Conservation (phyloP, 1,139 yeast species). For the Chernovozyma sophiae-reginae region DNA sequence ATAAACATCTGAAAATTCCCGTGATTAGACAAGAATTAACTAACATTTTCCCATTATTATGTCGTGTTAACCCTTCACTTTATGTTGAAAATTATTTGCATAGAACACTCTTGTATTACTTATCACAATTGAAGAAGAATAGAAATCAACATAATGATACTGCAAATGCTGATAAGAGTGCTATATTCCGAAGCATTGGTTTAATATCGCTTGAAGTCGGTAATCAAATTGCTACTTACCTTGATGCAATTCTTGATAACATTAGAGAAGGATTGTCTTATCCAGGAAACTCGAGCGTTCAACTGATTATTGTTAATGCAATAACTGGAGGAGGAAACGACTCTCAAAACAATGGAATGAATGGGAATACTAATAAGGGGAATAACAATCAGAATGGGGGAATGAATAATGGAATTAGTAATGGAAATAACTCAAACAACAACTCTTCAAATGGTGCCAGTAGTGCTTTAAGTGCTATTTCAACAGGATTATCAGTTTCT, state of each 20-base stretch:
- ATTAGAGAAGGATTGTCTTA: slow-evolving; percentile 74
- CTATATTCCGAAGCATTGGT: slow-evolving; percentile 81
- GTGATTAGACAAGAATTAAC: slow-evolving; percentile 82
- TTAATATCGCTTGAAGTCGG: slow-evolving; percentile 80
- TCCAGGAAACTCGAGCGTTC: slow-evolving; percentile 36
- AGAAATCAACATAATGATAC: slow-evolving; percentile 41
- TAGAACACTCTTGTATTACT: slow-evolving; percentile 70
- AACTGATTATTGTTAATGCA: slow-evolving; percentile 42
- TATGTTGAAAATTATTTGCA: slow-evolving; percentile 83
- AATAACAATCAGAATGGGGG: slow-evolving; percentile 12
- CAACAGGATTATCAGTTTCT: slow-evolving; percentile 28
- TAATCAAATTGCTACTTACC: slow-evolving; percentile 80
- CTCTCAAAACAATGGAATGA: slow-evolving; percentile 8
- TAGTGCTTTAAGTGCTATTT: slow-evolving; percentile 13
- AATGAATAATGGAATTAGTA: slow-evolving; percentile 9
- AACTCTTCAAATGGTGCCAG: not conserved
- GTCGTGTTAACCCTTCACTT: slow-evolving; percentile 69
- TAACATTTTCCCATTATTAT: slow-evolving; percentile 74
- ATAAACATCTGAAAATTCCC: slow-evolving; percentile 72
- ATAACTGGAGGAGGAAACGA: slow-evolving; percentile 24
- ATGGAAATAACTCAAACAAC: not conserved
- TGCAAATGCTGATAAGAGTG: slow-evolving; percentile 59
- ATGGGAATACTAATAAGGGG: slow-evolving; percentile 13
- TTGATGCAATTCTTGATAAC: slow-evolving; percentile 81
- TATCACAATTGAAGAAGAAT: slow-evolving; percentile 72